Evolutionary conservation across 768 basidiomycete genomes (phyloP), one percentile per base, ranked within the genome.

Genomic region (Leccinellum albellum): DNA sequence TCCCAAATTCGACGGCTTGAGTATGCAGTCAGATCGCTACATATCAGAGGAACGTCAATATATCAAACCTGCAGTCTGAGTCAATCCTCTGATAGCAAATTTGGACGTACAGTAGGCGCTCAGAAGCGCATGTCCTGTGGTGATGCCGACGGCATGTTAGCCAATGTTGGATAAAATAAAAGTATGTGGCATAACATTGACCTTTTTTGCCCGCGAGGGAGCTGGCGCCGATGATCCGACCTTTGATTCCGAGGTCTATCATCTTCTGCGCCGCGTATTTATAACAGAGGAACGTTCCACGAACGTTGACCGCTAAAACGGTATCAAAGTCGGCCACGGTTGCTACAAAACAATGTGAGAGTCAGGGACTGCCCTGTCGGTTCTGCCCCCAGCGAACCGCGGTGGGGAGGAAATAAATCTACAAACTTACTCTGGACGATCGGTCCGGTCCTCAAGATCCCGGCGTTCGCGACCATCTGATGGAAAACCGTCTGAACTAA

Each of bases 221-320:
- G 35, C 62, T 62, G 13, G 56, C 62, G 62, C 78, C 76, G 12
- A 80, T 71, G 15, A 80, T 78, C 15, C 78, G 66, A 1, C 78
- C 78, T 12, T 76, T 75, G 6, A 47, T 60, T 7, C 75, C 77
- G 59, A 76, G 79, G 28, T 72, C 70, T 49, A 80, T 66, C 79
- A 79, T 79, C 57, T 75, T 72, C 24, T 62, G 60, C 7, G 77
- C 79, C 13, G 76, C 79, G 51, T 74, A 68, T 57, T 78, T 79
- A 59, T 77, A 78, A 50, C 71, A 73, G 17, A 78, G 63, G 60
- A 79, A 70, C 0, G 69, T 68, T 6, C 80, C 77, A 14, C 70
- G 71, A 26, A 72, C 67, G 42, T 81, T 81, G 51, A 78, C 67
- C 2, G 70, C 56, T n/a, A 75, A 58, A 10, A 73, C 46, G 20